These are phyloP conservation scores for Candida ulmi DNA, from an alignment of 805 yeast genomes.

Conservation along the genomic window DNA sequence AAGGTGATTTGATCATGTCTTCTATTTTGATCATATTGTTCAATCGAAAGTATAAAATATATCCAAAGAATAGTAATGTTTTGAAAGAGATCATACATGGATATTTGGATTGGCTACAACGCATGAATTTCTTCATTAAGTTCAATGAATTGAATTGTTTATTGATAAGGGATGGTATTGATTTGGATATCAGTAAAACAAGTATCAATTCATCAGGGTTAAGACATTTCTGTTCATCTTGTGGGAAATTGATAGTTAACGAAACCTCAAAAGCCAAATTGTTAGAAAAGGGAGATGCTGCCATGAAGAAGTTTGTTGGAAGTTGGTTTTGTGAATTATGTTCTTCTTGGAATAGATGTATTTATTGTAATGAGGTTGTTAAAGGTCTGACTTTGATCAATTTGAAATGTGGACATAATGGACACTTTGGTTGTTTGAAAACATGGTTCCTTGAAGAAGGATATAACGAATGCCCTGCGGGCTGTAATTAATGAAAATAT, in stretches of 20 bases:
- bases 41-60: constrained; percentile 33
- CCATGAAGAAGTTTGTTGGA: constrained; percentile 35
- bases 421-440: constrained; percentile 75
- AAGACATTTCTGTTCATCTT: constrained; percentile 55
- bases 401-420: constrained; percentile 79
- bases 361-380: constrained; percentile 72
- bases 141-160: constrained; percentile 51
- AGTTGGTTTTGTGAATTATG: constrained; percentile 86
- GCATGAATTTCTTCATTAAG: constrained; percentile 46
- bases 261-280: constrained; percentile 43
- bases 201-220: constrained; percentile 29
- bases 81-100: constrained; percentile 51
- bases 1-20: constrained; percentile 62
- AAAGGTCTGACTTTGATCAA: constrained; percentile 59
- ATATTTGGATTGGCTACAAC: constrained; percentile 50
- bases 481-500: constrained; percentile 24
- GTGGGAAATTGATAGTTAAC: constrained; percentile 54
- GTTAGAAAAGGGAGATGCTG: constrained; percentile 6
- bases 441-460: constrained; percentile 68
- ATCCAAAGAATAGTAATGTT: constrained; percentile 15
- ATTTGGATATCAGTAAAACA: constrained; percentile 19
- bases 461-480: constrained; percentile 75
- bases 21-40: constrained; percentile 54
- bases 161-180: constrained; percentile 20
- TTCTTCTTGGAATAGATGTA: constrained; percentile 42